Percentiles rank a stretch among this genome's conserved stretches.
These are phyloP conservation scores for Mayamaea pseudoterrestris DNA, from an alignment of 108 stramenopile species.

Conservation along the genomic window DNA sequence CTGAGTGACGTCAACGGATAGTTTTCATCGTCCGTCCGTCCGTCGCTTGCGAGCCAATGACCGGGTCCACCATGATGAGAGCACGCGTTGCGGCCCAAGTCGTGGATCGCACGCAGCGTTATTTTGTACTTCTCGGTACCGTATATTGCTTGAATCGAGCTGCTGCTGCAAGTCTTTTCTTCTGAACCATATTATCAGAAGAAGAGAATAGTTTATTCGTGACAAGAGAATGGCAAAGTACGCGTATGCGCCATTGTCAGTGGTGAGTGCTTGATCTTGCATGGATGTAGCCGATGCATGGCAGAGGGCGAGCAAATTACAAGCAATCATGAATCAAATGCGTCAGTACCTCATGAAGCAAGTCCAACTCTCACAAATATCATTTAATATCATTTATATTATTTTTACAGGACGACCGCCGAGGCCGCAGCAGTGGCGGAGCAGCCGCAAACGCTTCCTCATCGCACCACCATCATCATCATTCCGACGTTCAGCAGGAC, in stretches of 20 bases:
- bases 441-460: background rate
- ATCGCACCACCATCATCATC: slow-evolving; percentile 1
- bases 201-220: too few species aligned
- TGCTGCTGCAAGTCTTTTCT: too few species aligned
- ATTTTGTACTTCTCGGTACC: too few species aligned
- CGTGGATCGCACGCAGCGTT: too few species aligned
- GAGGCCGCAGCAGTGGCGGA: background rate
- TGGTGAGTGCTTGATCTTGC: slow-evolving; percentile 36
- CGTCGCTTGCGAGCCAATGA: too few species aligned
- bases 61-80: too few species aligned
- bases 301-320: background rate
- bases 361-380: background rate
- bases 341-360: background rate
- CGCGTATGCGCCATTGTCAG: slow-evolving; percentile 79
- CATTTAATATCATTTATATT: slow-evolving; percentile 1
- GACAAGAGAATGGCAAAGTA: slow-evolving; percentile 63
- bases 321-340: background rate
- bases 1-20: too few species aligned
- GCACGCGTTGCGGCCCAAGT: too few species aligned
- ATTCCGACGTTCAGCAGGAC: background rate
- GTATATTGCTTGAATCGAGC: too few species aligned
- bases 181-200: too few species aligned
- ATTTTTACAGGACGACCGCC: background rate
- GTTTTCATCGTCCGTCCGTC: too few species aligned
- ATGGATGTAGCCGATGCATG: background rate